Percentiles rank a stretch among this genome's conserved stretches.
Conservation (phyloP, 257 asterid genomes). For the Scutellaria barbata region DNA sequence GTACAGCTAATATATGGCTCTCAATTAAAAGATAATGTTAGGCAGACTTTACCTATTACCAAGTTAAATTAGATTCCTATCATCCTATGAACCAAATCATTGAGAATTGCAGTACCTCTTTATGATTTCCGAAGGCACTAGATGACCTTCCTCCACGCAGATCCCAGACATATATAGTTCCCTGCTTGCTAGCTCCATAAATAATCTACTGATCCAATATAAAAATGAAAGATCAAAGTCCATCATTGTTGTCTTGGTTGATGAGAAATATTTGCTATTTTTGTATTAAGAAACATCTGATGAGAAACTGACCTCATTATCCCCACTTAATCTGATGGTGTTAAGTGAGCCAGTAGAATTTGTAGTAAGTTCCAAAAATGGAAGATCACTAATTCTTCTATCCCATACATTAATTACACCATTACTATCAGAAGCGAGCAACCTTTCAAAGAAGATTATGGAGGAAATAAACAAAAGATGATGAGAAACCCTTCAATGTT, state of each 20-base stretch:
- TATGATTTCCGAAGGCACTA: slow-evolving; percentile 69
- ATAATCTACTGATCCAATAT: slow-evolving; percentile 60
- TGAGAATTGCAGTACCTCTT: slow-evolving; percentile 53
- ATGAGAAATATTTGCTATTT: slow-evolving; percentile 18
- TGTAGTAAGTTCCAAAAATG: slow-evolving; percentile 72
- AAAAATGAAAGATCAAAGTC: slow-evolving; percentile 22
- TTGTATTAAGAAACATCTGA: slow-evolving; percentile 16
- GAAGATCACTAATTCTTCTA: slow-evolving; percentile 78
- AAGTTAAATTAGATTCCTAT: slow-evolving; percentile 5
- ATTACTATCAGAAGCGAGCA: slow-evolving; percentile 82
- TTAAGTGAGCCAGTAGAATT: slow-evolving; percentile 65
- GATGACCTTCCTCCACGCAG: slow-evolving; percentile 86
- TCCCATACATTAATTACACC: slow-evolving; percentile 91
- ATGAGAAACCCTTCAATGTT: slow-evolving; percentile 28
- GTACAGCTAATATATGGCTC: slow-evolving; percentile 12
- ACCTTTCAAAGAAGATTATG: slow-evolving; percentile 54
- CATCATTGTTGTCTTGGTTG: slow-evolving; percentile 25
- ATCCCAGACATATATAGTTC: slow-evolving; percentile 84
- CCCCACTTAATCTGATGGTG: slow-evolving; percentile 72
- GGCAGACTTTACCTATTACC: slow-evolving; percentile 4
- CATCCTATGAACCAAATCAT: slow-evolving; percentile 24
- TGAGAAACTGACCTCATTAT: slow-evolving; percentile 67
- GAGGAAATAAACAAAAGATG: slow-evolving; percentile 16
- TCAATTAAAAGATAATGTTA: slow-evolving; percentile 5
- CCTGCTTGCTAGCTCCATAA: slow-evolving; percentile 88